Evolutionary conservation across 768 basidiomycete genomes (phyloP).

Genomic region (Candolleomyces aberdarensis): DNA sequence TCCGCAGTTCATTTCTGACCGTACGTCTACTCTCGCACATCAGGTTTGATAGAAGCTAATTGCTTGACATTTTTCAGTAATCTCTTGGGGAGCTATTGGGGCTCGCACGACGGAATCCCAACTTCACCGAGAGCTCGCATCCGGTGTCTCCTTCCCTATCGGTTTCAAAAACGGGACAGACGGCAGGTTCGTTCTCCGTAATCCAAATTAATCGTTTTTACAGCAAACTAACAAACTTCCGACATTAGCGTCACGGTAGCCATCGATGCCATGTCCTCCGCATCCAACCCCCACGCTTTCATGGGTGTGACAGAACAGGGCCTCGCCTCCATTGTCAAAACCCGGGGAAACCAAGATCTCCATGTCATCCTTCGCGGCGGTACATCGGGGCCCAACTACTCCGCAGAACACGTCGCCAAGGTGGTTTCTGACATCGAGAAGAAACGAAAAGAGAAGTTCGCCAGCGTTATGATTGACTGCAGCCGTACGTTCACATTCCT

Average conservation of each 20-base stretch:
- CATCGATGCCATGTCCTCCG: slow-evolving; percentile 93
- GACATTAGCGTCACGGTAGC: slow-evolving; percentile 70
- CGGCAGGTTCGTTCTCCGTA: slow-evolving; percentile 52
- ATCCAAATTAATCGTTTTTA: neutral
- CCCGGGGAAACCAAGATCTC: slow-evolving; percentile 79
- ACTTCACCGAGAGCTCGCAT: slow-evolving; percentile 94
- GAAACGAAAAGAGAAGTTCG: slow-evolving; percentile 44
- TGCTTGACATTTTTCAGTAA: slow-evolving; percentile 38
- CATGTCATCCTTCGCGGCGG: slow-evolving; percentile 97
- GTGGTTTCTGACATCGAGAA: slow-evolving; percentile 65
- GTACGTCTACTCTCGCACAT: slow-evolving; percentile 31
- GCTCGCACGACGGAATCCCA: slow-evolving; percentile 97
- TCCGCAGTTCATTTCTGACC: slow-evolving; percentile 82
- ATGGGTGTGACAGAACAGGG: slow-evolving; percentile 89
- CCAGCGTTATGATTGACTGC: slow-evolving; percentile 88
- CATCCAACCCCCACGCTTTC: slow-evolving; percentile 92
- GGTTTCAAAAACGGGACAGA: slow-evolving; percentile 99
- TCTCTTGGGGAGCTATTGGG: slow-evolving; percentile 95
- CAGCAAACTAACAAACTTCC: slow-evolving; percentile 1
- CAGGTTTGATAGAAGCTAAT: neutral
- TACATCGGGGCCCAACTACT: slow-evolving; percentile 86
- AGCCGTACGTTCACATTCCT: slow-evolving; percentile 48
- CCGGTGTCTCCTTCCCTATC: slow-evolving; percentile 95
- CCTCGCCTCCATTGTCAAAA: slow-evolving; percentile 94
- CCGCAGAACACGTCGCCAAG: slow-evolving; percentile 63